Percentiles rank a stretch among this genome's conserved stretches.
Evolutionary conservation across 148 eudicot species (phyloP).

Genomic region (Fallopia convolvulus): DNA sequence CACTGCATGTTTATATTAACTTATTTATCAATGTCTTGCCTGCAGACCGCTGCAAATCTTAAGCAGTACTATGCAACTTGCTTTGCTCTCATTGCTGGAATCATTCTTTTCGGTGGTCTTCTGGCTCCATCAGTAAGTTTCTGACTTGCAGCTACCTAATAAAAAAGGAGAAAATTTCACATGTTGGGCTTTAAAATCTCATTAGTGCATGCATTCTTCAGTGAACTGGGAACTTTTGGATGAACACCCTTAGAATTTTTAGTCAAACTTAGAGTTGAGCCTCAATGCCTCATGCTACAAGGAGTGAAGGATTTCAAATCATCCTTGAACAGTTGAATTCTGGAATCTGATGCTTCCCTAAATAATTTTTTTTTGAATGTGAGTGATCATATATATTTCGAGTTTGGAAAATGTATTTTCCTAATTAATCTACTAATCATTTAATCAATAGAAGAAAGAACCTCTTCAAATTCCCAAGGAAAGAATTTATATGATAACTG

Average conservation of each 20-base stretch:
- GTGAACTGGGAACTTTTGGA: not conserved
- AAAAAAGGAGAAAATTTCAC: not conserved
- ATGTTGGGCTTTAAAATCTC: not conserved
- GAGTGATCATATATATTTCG: not conserved
- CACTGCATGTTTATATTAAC: not conserved
- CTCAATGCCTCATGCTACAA: not conserved
- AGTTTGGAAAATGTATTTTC: not conserved
- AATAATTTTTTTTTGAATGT: not conserved
- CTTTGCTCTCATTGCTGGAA: constrained; percentile 69
- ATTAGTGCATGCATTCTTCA: not conserved
- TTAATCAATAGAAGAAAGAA: not conserved
- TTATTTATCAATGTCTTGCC: constrained; percentile 16
- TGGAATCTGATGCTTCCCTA: not conserved
- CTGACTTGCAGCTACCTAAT: constrained; percentile 3
- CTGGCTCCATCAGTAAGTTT: constrained; percentile 80
- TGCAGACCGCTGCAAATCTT: constrained; percentile 66
- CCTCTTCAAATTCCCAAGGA: not conserved
- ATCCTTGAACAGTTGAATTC: constrained; percentile 7
- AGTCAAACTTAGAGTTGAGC: not conserved
- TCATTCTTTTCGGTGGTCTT: constrained; percentile 81
- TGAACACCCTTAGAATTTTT: not conserved
- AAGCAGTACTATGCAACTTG: constrained; percentile 78
- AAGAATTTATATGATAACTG: not conserved
- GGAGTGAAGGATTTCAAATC: not conserved
- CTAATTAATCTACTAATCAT: not conserved